phyloP scores from a whole-genome alignment of 192 early-diverging fungal genomes.

The Mortierella hygrophila region DNA sequence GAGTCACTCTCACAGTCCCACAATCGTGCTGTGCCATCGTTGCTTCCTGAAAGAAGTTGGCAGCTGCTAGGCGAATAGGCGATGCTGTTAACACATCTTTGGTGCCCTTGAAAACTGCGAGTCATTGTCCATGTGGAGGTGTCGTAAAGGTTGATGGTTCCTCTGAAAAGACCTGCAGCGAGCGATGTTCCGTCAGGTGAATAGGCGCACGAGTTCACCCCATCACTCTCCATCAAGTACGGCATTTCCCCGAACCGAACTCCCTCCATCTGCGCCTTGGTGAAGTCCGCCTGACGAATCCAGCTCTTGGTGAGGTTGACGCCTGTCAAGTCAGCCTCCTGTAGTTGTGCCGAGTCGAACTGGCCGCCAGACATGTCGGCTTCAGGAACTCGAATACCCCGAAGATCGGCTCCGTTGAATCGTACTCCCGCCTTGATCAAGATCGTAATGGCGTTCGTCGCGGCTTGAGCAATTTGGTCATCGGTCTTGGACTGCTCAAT shows the following conservation, averaged over 20 bases:
- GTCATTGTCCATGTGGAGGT: neutral
- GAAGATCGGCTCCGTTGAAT: slow-evolving; percentile 16
- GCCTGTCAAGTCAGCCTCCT: neutral
- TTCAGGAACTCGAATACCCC: slow-evolving; percentile 12
- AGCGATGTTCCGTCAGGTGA: neutral
- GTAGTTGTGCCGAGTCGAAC: slow-evolving; percentile 16
- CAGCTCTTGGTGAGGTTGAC: slow-evolving; percentile 6
- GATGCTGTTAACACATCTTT: neutral
- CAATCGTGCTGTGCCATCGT: neutral
- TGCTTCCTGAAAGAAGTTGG: neutral
- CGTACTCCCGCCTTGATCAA: neutral
- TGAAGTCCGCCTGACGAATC: slow-evolving; percentile 6
- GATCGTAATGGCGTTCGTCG: slow-evolving; percentile 17
- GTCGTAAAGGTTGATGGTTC: neutral
- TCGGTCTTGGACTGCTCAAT: slow-evolving; percentile 21
- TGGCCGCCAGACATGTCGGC: slow-evolving; percentile 9
- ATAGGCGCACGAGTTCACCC: neutral
- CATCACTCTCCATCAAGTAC: neutral
- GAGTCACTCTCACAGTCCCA: neutral
- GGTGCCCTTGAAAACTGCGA: neutral
- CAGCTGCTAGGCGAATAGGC: neutral
- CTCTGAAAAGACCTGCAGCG: neutral
- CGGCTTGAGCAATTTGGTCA: neutral
- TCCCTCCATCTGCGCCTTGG: neutral
- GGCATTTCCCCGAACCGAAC: neutral